Percentiles rank a stretch among this genome's conserved stretches.
phyloP scores from a whole-genome alignment of 2,329 filamentous ascomycete species.

The Aspergillus caelatus region DNA sequence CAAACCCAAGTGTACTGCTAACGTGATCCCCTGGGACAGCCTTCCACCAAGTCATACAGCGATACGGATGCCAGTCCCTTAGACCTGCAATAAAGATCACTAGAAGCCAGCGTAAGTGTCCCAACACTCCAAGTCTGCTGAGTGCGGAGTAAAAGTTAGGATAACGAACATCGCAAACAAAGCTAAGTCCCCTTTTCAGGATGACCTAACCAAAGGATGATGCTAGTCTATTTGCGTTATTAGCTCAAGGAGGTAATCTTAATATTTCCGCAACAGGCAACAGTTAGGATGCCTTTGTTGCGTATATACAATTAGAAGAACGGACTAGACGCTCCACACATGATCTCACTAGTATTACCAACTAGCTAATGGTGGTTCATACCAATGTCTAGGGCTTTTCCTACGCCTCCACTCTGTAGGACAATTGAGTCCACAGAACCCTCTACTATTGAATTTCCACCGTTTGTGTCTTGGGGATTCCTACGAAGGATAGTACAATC shows the following conservation, averaged over 20 bases:
- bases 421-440: background rate
- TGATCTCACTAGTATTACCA: background rate
- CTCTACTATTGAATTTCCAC: background rate
- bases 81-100: background rate
- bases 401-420: background rate
- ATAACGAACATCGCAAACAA: background rate
- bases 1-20: background rate
- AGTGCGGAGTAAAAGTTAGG: background rate
- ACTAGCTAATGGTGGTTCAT: background rate
- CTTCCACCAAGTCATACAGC: background rate
- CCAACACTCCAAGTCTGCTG: fast-evolving
- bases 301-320: background rate
- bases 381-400: background rate
- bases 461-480: background rate
- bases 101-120: background rate
- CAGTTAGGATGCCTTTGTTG: background rate
- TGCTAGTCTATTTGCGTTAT: too few relatives aligned
- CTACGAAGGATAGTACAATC: background rate
- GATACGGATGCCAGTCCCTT: background rate
- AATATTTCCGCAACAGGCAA: background rate
- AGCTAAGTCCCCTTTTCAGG: background rate
- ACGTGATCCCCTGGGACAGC: too few relatives aligned
- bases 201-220: background rate
- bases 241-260: background rate
- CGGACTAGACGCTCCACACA: background rate